Evolutionary conservation across 371 early-diverging fungal genomes (phyloP).

Genomic region (Actinomortierella ambigua): DNA sequence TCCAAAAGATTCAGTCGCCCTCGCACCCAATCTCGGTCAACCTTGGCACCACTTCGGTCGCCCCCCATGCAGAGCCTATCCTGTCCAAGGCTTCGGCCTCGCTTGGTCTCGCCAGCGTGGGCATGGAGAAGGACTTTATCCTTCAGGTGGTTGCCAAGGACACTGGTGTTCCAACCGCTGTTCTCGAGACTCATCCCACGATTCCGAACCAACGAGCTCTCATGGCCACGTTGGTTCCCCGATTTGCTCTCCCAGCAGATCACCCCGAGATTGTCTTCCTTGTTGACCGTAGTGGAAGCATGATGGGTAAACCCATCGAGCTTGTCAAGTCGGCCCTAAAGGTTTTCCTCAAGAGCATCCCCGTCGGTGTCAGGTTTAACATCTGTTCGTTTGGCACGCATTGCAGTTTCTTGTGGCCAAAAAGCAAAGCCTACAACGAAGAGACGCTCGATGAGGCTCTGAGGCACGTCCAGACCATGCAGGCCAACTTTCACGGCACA

Average conservation of each 20-base stretch:
- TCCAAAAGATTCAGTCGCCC: slow-evolving; percentile 26
- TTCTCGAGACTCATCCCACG: slow-evolving; percentile 47
- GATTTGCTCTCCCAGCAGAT: slow-evolving; percentile 45
- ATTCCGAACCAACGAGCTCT: slow-evolving; percentile 41
- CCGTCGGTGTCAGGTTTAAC: slow-evolving; percentile 49
- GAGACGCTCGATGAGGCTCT: slow-evolving; percentile 38
- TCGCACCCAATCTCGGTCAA: slow-evolving; percentile 21
- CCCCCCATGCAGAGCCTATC: slow-evolving; percentile 18
- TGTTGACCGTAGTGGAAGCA: slow-evolving; percentile 50
- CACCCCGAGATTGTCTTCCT: slow-evolving; percentile 52
- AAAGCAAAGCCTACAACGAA: slow-evolving; percentile 37
- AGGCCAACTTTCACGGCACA: slow-evolving; percentile 53
- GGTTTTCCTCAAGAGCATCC: slow-evolving; percentile 50
- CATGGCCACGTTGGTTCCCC: slow-evolving; percentile 51
- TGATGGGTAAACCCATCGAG: slow-evolving; percentile 17
- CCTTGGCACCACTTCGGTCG: slow-evolving; percentile 24
- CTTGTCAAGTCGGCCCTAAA: slow-evolving; percentile 27
- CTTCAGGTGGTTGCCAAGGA: slow-evolving; percentile 35
- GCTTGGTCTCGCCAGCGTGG: slow-evolving; percentile 10
- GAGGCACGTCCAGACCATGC: slow-evolving; percentile 19
- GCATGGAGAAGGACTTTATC: slow-evolving; percentile 40
- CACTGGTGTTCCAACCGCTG: slow-evolving; percentile 36
- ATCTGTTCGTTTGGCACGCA: slow-evolving; percentile 52
- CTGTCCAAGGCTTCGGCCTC: slow-evolving; percentile 18
- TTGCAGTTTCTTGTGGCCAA: slow-evolving; percentile 45